phyloP scores from a whole-genome alignment of 441 rosid genomes.

The Pelargonium cotyledonis region DNA sequence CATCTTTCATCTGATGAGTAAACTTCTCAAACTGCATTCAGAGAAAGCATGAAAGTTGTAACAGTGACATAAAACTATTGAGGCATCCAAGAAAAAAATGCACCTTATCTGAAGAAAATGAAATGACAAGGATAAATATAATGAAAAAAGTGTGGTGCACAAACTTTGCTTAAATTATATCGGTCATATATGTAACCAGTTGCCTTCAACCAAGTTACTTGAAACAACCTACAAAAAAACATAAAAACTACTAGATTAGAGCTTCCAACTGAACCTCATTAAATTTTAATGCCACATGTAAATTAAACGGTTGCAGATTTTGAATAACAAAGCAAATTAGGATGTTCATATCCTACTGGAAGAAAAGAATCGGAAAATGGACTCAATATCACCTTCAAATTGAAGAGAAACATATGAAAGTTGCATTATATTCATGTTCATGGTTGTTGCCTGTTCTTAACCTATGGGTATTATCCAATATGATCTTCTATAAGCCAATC shows the following conservation, averaged over 20 bases:
- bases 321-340: background rate
- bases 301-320: background rate
- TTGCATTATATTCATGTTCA: too few relatives aligned
- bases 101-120: background rate
- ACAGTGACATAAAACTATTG: conserved; percentile 5
- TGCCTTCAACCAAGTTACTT: conserved; percentile 82
- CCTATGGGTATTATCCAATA: too few relatives aligned
- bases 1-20: conserved; percentile 83
- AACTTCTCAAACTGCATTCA: conserved; percentile 54
- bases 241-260: conserved; percentile 31
- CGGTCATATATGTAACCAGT: conserved; percentile 82
- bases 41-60: conserved; percentile 8
- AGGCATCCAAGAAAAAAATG: conserved; percentile 10
- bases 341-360: background rate
- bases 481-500: background rate
- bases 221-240: conserved; percentile 78
- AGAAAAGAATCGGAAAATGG: background rate
- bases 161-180: conserved; percentile 64
- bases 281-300: background rate
- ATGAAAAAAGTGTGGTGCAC: conserved; percentile 34
- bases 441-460: too few relatives aligned
- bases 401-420: too few relatives aligned
- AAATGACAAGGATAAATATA: conserved; percentile 8
- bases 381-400: background rate
- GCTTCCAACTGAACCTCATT: background rate